Percentiles rank a stretch among this genome's conserved stretches.
Conservation (phyloP, 352 stramenopile species). For the Phytopythium boreale region DNA sequence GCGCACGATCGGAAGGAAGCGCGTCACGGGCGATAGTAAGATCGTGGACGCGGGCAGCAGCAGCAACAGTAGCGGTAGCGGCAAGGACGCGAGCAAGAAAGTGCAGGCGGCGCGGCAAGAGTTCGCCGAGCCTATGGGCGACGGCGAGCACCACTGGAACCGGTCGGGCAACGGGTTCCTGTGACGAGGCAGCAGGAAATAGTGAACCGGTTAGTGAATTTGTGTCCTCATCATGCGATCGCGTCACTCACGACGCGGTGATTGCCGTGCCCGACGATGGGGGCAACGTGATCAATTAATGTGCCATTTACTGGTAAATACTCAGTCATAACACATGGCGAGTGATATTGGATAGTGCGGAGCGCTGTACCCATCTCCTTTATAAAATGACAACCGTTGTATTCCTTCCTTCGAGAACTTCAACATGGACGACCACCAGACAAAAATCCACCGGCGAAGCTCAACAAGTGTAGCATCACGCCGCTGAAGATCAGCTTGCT, state of each 20-base stretch:
- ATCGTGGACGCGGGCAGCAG: background rate
- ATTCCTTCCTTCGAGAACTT: background rate
- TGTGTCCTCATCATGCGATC: no score
- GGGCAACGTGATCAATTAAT: background rate
- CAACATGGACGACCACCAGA: background rate
- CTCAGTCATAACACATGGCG: background rate
- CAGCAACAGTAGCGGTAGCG: background rate
- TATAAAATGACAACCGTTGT: background rate
- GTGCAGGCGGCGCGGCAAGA: constrained; percentile 15
- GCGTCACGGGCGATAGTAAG: background rate
- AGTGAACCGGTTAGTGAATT: background rate
- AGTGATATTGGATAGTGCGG: background rate
- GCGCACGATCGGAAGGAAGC: background rate
- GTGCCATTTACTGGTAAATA: background rate
- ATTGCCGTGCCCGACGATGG: background rate
- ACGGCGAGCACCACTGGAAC: constrained; percentile 30
- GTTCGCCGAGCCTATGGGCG: constrained; percentile 28
- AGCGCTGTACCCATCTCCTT: background rate
- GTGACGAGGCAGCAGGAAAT: constrained; percentile 5
- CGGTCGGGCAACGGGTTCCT: constrained; percentile 40
- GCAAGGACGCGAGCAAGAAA: background rate
- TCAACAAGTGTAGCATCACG: no score
- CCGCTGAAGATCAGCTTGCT: no score
- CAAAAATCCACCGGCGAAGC: no score
- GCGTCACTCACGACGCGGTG: no score